Evolutionary conservation across 2,329 filamentous ascomycete species (phyloP).

Genomic region (Zymoseptoria passerinii): DNA sequence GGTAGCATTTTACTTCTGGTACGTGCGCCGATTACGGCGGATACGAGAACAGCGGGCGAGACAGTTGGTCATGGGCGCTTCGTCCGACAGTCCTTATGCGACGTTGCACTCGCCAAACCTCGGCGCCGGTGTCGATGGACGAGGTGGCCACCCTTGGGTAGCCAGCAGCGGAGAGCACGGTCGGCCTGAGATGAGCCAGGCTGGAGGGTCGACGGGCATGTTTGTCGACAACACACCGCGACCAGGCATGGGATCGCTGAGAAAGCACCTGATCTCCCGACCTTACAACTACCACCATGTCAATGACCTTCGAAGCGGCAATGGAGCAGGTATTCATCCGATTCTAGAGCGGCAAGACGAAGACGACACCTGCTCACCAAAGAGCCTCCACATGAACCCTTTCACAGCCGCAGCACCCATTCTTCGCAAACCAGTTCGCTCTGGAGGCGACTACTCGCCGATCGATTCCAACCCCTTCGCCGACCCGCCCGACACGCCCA

Average conservation of each 20-base stretch:
- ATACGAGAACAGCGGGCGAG: conserved; percentile 44
- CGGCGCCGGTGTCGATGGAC: conserved; percentile 28
- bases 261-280: conserved; percentile 33
- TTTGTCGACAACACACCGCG: conserved; percentile 43
- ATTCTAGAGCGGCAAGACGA: conserved; percentile 18
- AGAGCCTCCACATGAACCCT: conserved; percentile 11
- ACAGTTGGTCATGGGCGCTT: conserved; percentile 37
- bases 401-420: conserved; percentile 2
- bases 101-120: conserved; percentile 41
- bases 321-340: conserved; percentile 26
- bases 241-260: conserved; percentile 30
- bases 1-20: conserved; percentile 41
- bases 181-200: conserved; percentile 16
- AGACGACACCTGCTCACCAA: conserved; percentile 3
- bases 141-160: conserved; percentile 34
- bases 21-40: conserved; percentile 33
- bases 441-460: not conserved
- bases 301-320: conserved; percentile 32
- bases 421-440: not conserved
- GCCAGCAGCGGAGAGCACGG: conserved; percentile 21
- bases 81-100: conserved; percentile 33
- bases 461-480: conserved; percentile 33
- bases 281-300: conserved; percentile 30
- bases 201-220: conserved; percentile 37
- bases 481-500: conserved; percentile 27